A percentile compares a stretch with the other conserved stretches of the same genome.
These are phyloP conservation scores for Raddia distichophylla DNA, from an alignment of 176 grass and related monocot species.

Conservation along the genomic window DNA sequence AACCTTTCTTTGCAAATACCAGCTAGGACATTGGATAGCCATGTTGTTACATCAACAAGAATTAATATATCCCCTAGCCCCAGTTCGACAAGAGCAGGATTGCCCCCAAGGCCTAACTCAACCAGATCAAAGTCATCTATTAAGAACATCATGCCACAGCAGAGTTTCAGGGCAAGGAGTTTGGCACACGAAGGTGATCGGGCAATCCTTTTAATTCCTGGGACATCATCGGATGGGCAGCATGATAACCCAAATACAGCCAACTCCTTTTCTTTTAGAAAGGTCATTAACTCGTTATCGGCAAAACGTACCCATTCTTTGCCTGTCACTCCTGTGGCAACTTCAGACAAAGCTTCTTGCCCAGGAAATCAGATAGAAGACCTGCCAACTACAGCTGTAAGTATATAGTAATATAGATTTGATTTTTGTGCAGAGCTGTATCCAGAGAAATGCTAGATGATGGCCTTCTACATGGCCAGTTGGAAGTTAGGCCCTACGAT, in stretches of 20 bases:
- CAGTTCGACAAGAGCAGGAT: slow-evolving; percentile 59
- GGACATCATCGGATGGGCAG: slow-evolving; percentile 59
- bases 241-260: slow-evolving; percentile 58
- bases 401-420: slow-evolving; percentile 29
- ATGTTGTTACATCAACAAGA: slow-evolving; percentile 52
- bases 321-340: slow-evolving; percentile 77
- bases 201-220: slow-evolving; percentile 67
- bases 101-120: slow-evolving; percentile 77
- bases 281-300: slow-evolving; percentile 68
- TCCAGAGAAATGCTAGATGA: slow-evolving; percentile 23
- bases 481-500: slow-evolving; percentile 15
- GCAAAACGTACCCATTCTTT: slow-evolving; percentile 81
- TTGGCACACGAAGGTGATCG: slow-evolving; percentile 65
- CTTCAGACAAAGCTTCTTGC: slow-evolving; percentile 39
- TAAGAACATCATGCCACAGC: slow-evolving; percentile 64
- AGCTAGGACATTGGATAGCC: slow-evolving; percentile 67
- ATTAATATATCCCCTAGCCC: slow-evolving; percentile 64
- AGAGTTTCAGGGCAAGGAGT: slow-evolving; percentile 68
- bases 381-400: slow-evolving; percentile 63
- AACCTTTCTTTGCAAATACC: slow-evolving; percentile 90
- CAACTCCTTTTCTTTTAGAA: slow-evolving; percentile 79
- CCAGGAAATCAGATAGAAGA: slow-evolving; percentile 54
- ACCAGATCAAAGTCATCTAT: slow-evolving; percentile 79
- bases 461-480: background rate
- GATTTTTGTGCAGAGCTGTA: slow-evolving; percentile 2